Percentiles rank a stretch among this genome's conserved stretches.
These are phyloP conservation scores for Colletotrichum brevisporum DNA, from an alignment of 2,329 filamentous ascomycete genomes.

Conservation along the genomic window DNA sequence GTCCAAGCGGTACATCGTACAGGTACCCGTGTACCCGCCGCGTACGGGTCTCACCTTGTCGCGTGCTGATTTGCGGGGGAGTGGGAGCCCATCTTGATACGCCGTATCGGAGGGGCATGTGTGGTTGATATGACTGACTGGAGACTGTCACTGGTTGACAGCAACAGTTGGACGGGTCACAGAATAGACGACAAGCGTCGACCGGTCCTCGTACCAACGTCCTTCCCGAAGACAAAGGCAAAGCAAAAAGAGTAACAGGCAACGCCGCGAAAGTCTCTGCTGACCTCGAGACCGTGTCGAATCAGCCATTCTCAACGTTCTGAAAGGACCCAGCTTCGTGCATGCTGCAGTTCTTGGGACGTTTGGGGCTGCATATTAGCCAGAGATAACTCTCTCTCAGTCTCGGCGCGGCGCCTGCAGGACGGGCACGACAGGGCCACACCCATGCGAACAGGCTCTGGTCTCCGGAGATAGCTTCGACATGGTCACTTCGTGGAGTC, in stretches of 20 bases:
- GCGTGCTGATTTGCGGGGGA: slow-evolving; percentile 34
- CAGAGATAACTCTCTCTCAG: slow-evolving; percentile 22
- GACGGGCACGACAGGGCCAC: slow-evolving; percentile 26
- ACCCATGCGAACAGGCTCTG: slow-evolving; percentile 30
- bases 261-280: too few relatives aligned
- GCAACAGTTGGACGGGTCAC: too few relatives aligned
- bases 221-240: neutral
- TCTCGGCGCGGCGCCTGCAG: slow-evolving; percentile 23
- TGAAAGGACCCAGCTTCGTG: slow-evolving; percentile 20
- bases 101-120: slow-evolving; percentile 34
- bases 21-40: slow-evolving; percentile 12
- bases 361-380: slow-evolving; percentile 40
- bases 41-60: slow-evolving; percentile 28
- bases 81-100: slow-evolving; percentile 26
- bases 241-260: too few relatives aligned
- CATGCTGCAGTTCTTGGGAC: slow-evolving; percentile 34
- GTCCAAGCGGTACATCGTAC: slow-evolving; percentile 2
- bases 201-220: slow-evolving; percentile 9
- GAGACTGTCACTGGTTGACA: neutral
- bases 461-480: slow-evolving; percentile 29
- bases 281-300: neutral
- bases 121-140: slow-evolving; percentile 38
- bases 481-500: slow-evolving; percentile 32
- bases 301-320: slow-evolving; percentile 4
- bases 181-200: slow-evolving; percentile 9